Base-by-base conservation (phyloP, 73 alveolate species). In the Uronychia binucleata region DNA sequence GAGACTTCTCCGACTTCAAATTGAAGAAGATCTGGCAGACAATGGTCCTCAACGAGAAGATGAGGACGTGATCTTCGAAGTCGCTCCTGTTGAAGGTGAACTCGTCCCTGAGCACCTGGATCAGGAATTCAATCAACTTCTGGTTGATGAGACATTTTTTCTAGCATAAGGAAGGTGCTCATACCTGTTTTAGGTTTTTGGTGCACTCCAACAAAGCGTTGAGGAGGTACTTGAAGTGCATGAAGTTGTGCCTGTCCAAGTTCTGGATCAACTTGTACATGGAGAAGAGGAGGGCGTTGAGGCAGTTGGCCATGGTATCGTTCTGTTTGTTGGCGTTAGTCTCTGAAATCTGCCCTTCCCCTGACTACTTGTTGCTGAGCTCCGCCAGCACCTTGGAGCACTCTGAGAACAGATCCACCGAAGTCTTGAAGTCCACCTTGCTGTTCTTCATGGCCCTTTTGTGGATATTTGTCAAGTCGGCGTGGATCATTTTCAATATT, bases 1-100 rank as follows among this genome's bases (percentile, higher is more conserved):
- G 77, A 28, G 33, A 30, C 33, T 67, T 84, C 58, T 89, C 91
- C 1, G 32, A 57, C 74, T 85, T 84, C 25, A 84, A 77, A 59
- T 89, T 84, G 80, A 89, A 89, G 33, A 89, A 57, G 1, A 89
- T 89, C 82, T 89, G 86, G 59, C 92, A 84, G 0, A 81, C 95
- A 0, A 89, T 78, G 29, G 82, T 77, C 35, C 78, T 89, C 5
- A 89, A 75, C 27, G 88, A 84, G 77, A 75, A 85, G 31, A 82
- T 75, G 29, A 78, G 32, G 1, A 89, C 81, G 28, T 87, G 30
- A 32, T 89, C 89, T 33, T 83, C 91, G 67, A 79, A 79, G 5
- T 59, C 83, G 26, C 58, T 58, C 79, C 79, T 32, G 13, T 86
- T n/a, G 77, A 89, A 89, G n/a, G 78, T 92, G 67, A 34, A 89